phyloP scores from a whole-genome alignment of 2,329 filamentous ascomycete genomes.

The Shiraia sp. region DNA sequence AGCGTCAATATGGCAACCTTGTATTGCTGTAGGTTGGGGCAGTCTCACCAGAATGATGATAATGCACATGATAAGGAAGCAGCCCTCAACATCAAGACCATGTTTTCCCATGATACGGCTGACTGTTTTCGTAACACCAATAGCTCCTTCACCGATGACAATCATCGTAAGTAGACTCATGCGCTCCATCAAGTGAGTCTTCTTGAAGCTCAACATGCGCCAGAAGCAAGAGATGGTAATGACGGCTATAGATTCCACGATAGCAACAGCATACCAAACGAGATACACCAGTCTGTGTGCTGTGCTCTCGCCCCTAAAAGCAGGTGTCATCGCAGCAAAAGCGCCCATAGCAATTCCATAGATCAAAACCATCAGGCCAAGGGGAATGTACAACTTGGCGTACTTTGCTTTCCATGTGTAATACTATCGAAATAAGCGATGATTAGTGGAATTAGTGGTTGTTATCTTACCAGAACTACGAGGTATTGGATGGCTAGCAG shows the following conservation, averaged over 20 bases:
- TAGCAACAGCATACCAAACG: conserved; percentile 50
- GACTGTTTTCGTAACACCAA: conserved; percentile 62
- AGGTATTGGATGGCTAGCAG: conserved; percentile 39
- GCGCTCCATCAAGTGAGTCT: conserved; percentile 66
- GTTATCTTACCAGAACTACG: conserved; percentile 32
- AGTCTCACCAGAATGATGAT: conserved; percentile 39
- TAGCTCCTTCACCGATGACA: conserved; percentile 68
- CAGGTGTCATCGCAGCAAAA: conserved; percentile 41
- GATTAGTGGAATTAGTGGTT: neutral
- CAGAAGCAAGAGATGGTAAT: conserved; percentile 60
- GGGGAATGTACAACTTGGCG: conserved; percentile 39
- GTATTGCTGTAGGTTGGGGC: neutral
- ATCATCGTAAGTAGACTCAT: conserved; percentile 68
- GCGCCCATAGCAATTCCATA: conserved; percentile 30
- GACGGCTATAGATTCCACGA: conserved; percentile 56
- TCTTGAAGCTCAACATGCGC: conserved; percentile 62
- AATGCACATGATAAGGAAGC: conserved; percentile 42
- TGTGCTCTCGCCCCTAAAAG: conserved; percentile 25
- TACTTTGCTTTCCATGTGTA: conserved; percentile 35
- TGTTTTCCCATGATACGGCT: conserved; percentile 42
- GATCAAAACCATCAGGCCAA: conserved; percentile 35
- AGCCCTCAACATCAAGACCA: conserved; percentile 40
- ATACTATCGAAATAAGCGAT: conserved; percentile 18
- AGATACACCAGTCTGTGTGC: conserved; percentile 30
- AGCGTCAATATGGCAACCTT: conserved; percentile 1